A percentile compares a stretch with the other conserved stretches of the same genome.
phyloP scores from a whole-genome alignment of 495 filamentous ascomycete species.

The Penicillium coprophilum region DNA sequence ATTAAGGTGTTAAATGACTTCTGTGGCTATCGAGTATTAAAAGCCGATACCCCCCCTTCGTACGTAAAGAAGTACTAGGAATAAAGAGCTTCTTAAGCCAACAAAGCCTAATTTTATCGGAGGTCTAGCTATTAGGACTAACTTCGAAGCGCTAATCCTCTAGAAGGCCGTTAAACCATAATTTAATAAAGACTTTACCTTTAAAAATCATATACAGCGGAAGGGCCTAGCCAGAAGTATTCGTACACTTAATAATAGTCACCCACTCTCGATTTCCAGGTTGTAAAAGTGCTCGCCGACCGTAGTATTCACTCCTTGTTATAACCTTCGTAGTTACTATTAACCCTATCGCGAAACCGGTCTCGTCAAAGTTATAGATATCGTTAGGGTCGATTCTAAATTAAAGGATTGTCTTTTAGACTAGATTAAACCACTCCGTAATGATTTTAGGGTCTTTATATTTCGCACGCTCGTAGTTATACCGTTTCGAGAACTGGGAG shows the following conservation, averaged over 20 bases:
- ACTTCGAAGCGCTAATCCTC: constrained; percentile 20
- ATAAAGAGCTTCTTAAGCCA: constrained; percentile 23
- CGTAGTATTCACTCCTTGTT: neutral
- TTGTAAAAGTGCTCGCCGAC: constrained; percentile 17
- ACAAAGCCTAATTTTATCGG: constrained; percentile 20
- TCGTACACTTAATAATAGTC: constrained; percentile 21
- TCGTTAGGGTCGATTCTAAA: too few relatives aligned
- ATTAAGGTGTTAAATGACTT: neutral
- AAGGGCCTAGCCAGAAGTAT: constrained; percentile 18
- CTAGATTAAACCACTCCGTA: too few relatives aligned
- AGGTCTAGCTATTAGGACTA: constrained; percentile 32
- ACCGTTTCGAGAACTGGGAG: too few relatives aligned
- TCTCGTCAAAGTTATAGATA: neutral
- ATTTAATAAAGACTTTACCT: constrained; percentile 12
- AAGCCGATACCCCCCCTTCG: neutral
- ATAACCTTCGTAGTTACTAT: neutral
- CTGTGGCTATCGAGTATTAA: neutral
- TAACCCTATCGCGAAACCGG: neutral
- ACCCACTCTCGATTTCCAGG: constrained; percentile 36
- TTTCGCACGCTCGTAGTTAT: too few relatives aligned
- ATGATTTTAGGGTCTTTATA: too few relatives aligned
- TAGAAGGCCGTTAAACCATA: constrained; percentile 9
- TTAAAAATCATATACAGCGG: constrained; percentile 31
- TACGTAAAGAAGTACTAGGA: neutral
- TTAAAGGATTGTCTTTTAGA: too few relatives aligned